A percentile compares a stretch with the other conserved stretches of the same genome.
These are phyloP conservation scores for Trametes versicolor DNA, from an alignment of 1,284 basidiomycete species.

Conservation along the genomic window DNA sequence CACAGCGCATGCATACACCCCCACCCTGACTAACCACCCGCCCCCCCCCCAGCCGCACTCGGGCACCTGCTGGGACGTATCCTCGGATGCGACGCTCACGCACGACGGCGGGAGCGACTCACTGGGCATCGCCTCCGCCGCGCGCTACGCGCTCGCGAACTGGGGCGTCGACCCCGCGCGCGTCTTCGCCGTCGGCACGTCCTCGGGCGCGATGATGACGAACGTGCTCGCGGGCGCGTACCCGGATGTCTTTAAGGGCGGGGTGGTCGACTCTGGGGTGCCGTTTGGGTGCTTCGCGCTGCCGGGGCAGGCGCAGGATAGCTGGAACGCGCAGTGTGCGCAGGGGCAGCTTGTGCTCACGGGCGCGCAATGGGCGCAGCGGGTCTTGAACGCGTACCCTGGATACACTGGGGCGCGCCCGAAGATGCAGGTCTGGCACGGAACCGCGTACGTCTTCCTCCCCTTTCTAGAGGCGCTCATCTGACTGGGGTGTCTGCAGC, in stretches of 20 bases:
- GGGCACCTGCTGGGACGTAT: slow-evolving; percentile 66
- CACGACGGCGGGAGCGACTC: slow-evolving; percentile 66
- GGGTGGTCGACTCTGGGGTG: slow-evolving; percentile 61
- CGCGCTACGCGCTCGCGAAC: slow-evolving; percentile 59
- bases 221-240: slow-evolving; percentile 63
- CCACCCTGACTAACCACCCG: background rate
- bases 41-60: slow-evolving; percentile 47
- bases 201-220: slow-evolving; percentile 71
- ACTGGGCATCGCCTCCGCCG: slow-evolving; percentile 57
- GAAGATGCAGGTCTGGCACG: slow-evolving; percentile 65
- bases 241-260: slow-evolving; percentile 62
- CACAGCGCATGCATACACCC: slow-evolving; percentile 42
- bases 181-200: slow-evolving; percentile 61
- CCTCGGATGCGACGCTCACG: slow-evolving; percentile 58
- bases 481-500: slow-evolving; percentile 26
- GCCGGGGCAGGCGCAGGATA: slow-evolving; percentile 43
- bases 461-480: background rate
- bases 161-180: slow-evolving; percentile 55
- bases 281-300: slow-evolving; percentile 64
- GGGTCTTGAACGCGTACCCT: slow-evolving; percentile 55
- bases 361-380: slow-evolving; percentile 58
- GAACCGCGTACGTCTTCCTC: slow-evolving; percentile 51
- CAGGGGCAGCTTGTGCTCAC: slow-evolving; percentile 56
- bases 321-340: slow-evolving; percentile 56
- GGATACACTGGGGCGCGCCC: slow-evolving; percentile 62